Evolutionary conservation across 768 basidiomycete species (phyloP), one percentile per base, ranked within the genome.

Genomic region (Naganishia antarctica): DNA sequence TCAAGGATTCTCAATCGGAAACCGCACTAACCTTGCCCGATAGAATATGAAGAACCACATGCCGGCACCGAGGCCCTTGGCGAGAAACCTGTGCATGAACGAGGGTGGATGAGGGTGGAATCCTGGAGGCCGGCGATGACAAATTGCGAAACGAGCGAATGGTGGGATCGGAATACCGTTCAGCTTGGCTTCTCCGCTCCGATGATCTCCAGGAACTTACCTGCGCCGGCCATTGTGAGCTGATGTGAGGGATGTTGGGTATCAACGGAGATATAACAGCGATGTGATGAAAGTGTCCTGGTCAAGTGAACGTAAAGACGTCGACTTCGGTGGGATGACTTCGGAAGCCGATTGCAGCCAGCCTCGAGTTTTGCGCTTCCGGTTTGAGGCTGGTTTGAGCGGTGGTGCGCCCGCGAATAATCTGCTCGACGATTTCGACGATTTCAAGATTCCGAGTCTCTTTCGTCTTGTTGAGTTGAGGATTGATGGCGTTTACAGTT

Each of bases 21-120:
- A 1, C 18, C 18, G 26, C 49, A 82, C 87, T 73, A 72, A 94
- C 92, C 91, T 82, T 68, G 89, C 87, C 63, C 92, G 86, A 80
- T 93, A 96, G 82, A 96, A 94, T 76, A 96, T 91, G 82, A 92
- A 96, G 84, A 94, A 94, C 92, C 92, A 96, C 92, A 96, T 94
- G 26, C 86, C 84, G 34, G 91, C 92, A 51, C 92, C 92, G 47
- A 96, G 81, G 66, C 84, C 85, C 79, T 91, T 92, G 28, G 88
- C 84, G 31, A 93, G 82, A 76, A 90, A 85, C 65, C 83, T 84
- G 78, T 91, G 85, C 72, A 81, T 84, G 71, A 84, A 81, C 13
- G 87, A 85, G 9, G 91, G 89, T 29, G 91, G 82, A 75, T 91
- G 91, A 41, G 91, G 91, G 77, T 91, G 83, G 73, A 94, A 94